Conservation (phyloP, 148 eudicot species). For the Silene uniflora region DNA sequence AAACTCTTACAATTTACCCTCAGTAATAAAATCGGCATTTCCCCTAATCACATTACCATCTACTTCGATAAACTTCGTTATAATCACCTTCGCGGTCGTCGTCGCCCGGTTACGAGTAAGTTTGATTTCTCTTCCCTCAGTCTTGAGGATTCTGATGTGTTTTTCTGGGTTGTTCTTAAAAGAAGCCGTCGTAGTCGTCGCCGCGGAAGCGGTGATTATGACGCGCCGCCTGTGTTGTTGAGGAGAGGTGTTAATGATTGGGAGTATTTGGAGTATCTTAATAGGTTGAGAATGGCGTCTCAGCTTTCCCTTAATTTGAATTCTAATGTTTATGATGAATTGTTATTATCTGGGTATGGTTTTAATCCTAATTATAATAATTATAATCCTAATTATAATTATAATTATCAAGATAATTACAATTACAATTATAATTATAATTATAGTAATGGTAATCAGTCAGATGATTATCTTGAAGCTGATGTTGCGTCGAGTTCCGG, state of each 20-base stretch:
- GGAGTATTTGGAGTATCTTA: constrained; percentile 15
- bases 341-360: constrained; percentile 1
- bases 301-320: constrained; percentile 31
- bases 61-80: constrained; percentile 32
- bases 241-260: not conserved
- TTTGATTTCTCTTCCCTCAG: constrained; percentile 40
- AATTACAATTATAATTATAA: constrained; percentile 10
- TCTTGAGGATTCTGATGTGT: constrained; percentile 12
- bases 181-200: constrained; percentile 43
- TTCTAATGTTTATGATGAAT: constrained; percentile 31
- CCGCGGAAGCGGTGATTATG: constrained; percentile 4
- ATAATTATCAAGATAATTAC: not conserved
- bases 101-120: constrained; percentile 51
- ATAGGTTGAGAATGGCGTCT: constrained; percentile 17
- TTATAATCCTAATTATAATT: too few relatives aligned
- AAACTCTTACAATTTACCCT: constrained; percentile 48
- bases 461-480: not conserved
- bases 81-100: constrained; percentile 24
- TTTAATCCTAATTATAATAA: not conserved
- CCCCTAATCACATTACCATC: constrained; percentile 65
- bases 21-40: constrained; percentile 50
- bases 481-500: constrained; percentile 6
- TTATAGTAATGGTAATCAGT: not conserved
- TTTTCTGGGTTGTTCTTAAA: constrained; percentile 52
- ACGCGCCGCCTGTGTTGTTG: not conserved